phyloP scores from a whole-genome alignment of 139 green algal genomes.

The Chlorella vulgaris region DNA sequence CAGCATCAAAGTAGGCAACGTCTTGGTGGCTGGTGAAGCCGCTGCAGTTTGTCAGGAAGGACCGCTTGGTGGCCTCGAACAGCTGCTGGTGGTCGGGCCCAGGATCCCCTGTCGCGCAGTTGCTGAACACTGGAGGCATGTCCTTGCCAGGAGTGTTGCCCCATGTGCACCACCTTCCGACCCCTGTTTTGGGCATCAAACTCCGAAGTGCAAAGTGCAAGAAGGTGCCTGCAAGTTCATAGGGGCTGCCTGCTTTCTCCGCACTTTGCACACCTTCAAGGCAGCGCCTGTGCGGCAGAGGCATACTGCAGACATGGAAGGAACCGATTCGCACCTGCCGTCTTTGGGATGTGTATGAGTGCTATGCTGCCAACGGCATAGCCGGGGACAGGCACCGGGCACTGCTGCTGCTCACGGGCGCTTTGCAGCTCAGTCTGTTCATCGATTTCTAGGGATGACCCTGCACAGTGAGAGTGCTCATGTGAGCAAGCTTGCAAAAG shows the following conservation, averaged over 20 bases:
- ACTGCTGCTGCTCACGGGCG: not conserved
- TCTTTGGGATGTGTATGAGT: constrained; percentile 2
- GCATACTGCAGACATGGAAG: no score
- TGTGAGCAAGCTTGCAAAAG: no score
- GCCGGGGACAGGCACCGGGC: not conserved
- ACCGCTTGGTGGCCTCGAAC: not conserved
- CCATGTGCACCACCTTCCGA: not conserved
- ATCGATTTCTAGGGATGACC: no score
- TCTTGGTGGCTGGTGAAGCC: not conserved
- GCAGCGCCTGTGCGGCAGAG: not conserved
- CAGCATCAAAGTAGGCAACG: not conserved
- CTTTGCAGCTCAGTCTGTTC: not conserved
- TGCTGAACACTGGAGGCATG: not conserved
- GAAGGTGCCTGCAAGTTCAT: not conserved
- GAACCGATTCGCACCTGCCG: not conserved
- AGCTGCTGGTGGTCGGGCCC: not conserved
- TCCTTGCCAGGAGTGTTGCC: not conserved
- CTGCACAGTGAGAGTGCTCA: no score
- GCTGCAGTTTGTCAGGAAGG: not conserved
- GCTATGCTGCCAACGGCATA: not conserved
- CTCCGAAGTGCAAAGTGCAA: not conserved
- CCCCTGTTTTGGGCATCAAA: not conserved
- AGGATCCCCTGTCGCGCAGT: not conserved
- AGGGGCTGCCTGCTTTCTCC: not conserved
- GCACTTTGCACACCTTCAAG: not conserved